Base-by-base conservation (phyloP, 352 stramenopile genomes). In the Proteromonas lacertae region DNA sequence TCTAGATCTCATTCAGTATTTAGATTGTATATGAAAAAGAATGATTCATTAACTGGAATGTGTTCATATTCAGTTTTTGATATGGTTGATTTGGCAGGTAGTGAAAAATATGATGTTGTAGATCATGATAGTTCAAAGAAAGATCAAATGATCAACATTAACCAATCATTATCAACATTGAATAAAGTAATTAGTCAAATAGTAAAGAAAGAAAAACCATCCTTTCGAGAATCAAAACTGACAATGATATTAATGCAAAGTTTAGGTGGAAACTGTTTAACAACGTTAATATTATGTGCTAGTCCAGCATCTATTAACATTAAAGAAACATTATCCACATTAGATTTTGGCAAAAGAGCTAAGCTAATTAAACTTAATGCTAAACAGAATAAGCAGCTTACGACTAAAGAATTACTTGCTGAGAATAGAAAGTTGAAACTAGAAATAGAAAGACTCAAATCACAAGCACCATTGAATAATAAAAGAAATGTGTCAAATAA, bases 361-460 rank as follows among this genome's bases (percentile, higher is more conserved):
- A 88, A 90, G 46, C 66, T 56, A 16, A 86, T 91, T 46, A 68
- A 82, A 53, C 90, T 90, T 52, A 84, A 82, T 55, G 71, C 74
- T 2, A 66, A 77, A 5, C 69, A 88, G 18, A 90, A 90, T 35
- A 61, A 81, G 36, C 58, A 75, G 35, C 60, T 66, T 29, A 81
- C 62, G 38, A 65, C 80, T 13, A 66, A 74, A 22, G 73, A 87
- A 48, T 76, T 82, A 46, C n/a, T n/a, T n/a, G n/a, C n/a, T n/a
- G n/a, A n/a, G n/a, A n/a, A n/a, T n/a, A n/a, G n/a, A n/a, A n/a
- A n/a, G n/a, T n/a, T n/a, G n/a, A n/a, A n/a, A n/a, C n/a, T n/a
- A n/a, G n/a, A n/a, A n/a, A n/a, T n/a, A n/a, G n/a, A n/a, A n/a
- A n/a, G n/a, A n/a, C n/a, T n/a, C n/a, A n/a, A n/a, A n/a, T n/a